Evolutionary conservation across 1,139 yeast genomes (phyloP), one percentile per base, ranked within the genome.

Genomic region (Saccharomycopsis phalli): DNA sequence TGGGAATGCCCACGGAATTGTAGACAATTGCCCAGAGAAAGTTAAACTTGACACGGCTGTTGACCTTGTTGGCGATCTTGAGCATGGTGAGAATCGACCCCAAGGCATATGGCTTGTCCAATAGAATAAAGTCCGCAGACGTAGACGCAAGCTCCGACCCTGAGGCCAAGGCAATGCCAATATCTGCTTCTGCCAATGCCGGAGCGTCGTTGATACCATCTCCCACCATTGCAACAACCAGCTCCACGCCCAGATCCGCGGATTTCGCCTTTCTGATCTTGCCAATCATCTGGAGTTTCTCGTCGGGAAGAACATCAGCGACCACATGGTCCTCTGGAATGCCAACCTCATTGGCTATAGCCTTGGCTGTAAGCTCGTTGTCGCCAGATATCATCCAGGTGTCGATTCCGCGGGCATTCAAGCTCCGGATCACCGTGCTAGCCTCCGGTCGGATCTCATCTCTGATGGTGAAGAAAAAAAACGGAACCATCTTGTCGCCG

Each of bases 331-430:
- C 64, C 2, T 54, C 51, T 0, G 60, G 52, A 20, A 82, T 77
- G 0, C 83, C 82, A 25, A 82, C 63, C 50, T 77, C 81, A 5
- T 55, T 52, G 0, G 82, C 93, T 25, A 82, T 76, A 0, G 84
- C 77, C 31, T 65, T 63, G 1, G 93, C 93, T 0, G 93, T 81
- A 13, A 66, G 54, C 35, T 56, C 63, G 52, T 81, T 80, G 53
- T 82, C 94, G 16, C 93, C 93, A 2, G 74, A 62, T 31, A 70
- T 72, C 81, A 79, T 80, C 80, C 83, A 82, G 40, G 82, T 72
- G 18, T 72, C 70, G 26, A 81, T 71, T 1, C 69, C 66, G 11
- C 58, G 60, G 0, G 53, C 41, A 32, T 69, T 65, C 7, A 82
- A 60, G 20, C 58, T 61, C 13, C 59, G 51, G 16, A 82, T 63